Percentiles rank a stretch among this genome's conserved stretches.
These are phyloP conservation scores for Tricholoma furcatifolium DNA, from an alignment of 768 basidiomycete species.

Conservation along the genomic window DNA sequence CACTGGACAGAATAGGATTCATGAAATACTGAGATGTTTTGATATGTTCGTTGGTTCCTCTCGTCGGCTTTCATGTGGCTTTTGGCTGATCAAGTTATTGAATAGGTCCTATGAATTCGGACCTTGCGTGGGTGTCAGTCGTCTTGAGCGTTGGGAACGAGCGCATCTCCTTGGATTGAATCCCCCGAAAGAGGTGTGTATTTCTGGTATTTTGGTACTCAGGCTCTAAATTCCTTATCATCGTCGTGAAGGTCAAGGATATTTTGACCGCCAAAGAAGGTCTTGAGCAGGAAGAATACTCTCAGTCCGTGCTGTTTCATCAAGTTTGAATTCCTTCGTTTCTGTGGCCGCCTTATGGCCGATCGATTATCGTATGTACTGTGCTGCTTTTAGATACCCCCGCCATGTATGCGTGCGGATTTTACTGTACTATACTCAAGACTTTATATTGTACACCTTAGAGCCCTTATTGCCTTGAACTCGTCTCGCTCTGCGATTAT, in stretches of 20 bases:
- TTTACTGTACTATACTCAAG: background rate
- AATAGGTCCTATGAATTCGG: constrained; percentile 75
- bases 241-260: constrained; percentile 61
- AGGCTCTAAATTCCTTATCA: background rate
- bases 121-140: constrained; percentile 75
- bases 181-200: constrained; percentile 73
- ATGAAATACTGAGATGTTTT: constrained; percentile 77
- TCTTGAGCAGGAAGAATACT: constrained; percentile 46
- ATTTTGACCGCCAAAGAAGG: constrained; percentile 76
- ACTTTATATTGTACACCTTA: too few relatives aligned
- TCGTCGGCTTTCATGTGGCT: background rate
- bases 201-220: background rate
- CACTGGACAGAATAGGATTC: constrained; percentile 57
- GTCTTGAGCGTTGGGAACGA: constrained; percentile 86
- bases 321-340: constrained; percentile 24
- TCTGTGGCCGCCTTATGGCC: background rate
- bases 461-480: too few relatives aligned
- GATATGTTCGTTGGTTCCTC: constrained; percentile 52
- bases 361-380: background rate
- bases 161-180: constrained; percentile 75
- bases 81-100: constrained; percentile 7
- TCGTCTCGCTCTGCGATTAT: too few relatives aligned
- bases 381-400: background rate
- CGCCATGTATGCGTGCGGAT: background rate
- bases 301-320: constrained; percentile 61